Percentiles rank a stretch among this genome's conserved stretches.
Conservation (phyloP, 768 basidiomycete genomes). For the Suillus decipiens region DNA sequence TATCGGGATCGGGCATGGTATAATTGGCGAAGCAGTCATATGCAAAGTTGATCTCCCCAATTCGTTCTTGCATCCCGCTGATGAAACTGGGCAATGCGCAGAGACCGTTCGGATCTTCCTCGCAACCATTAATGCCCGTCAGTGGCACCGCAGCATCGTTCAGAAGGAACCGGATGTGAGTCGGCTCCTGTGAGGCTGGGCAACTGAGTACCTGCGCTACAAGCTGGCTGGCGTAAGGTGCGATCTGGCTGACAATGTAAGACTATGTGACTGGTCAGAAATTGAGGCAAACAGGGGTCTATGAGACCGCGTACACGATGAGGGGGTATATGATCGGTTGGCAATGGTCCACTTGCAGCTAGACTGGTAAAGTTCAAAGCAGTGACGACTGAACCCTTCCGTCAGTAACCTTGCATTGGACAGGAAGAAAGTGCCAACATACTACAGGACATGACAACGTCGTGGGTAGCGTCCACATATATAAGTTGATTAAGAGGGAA, state of each 20-base stretch:
- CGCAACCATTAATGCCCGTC: conserved; percentile 44
- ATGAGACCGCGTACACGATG: conserved; percentile 26
- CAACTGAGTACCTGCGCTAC: conserved; percentile 48
- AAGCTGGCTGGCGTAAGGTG: conserved; percentile 49
- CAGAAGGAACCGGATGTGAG: conserved; percentile 44
- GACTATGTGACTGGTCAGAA: conserved; percentile 22
- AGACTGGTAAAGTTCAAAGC: conserved; percentile 49
- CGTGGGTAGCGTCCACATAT: conserved; percentile 50
- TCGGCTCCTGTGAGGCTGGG: conserved; percentile 26
- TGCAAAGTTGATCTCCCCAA: conserved; percentile 42
- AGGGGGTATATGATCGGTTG: conserved; percentile 36
- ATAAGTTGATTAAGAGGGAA: conserved; percentile 40
- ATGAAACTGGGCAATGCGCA: conserved; percentile 44
- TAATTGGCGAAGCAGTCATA: conserved; percentile 50
- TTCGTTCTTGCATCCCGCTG: conserved; percentile 35
- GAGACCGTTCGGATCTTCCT: conserved; percentile 40
- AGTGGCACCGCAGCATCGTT: conserved; percentile 53
- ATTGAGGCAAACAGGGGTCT: neutral
- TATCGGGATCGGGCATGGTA: conserved; percentile 42
- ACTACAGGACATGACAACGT: conserved; percentile 44
- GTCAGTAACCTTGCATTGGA: neutral
- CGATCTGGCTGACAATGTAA: conserved; percentile 43
- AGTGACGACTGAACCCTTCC: conserved; percentile 33
- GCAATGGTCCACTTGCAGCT: conserved; percentile 41
- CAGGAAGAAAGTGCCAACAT: conserved; percentile 7